phyloP scores from a whole-genome alignment of 73 alveolate species.

The Paramecium tetraurelia region DNA sequence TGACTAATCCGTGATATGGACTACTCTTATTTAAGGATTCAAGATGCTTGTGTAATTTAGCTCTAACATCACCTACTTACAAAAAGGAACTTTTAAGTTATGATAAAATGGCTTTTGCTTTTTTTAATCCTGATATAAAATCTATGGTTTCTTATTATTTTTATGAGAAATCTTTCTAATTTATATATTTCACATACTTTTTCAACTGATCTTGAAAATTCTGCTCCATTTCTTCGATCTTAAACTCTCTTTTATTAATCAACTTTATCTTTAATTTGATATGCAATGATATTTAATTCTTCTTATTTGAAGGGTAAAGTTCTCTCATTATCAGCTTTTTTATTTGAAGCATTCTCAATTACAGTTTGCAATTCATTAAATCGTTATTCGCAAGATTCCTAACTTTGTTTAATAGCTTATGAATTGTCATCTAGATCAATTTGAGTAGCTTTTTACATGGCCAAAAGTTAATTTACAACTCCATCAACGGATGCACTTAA shows the following conservation, averaged over 20 bases:
- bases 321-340: constrained; percentile 46
- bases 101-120: constrained; percentile 22
- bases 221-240: neutral
- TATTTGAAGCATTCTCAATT: neutral
- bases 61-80: constrained; percentile 2
- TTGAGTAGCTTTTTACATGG: constrained; percentile 6
- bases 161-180: neutral
- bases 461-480: neutral
- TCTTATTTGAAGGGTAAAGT: constrained; percentile 24
- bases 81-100: constrained; percentile 29
- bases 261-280: neutral
- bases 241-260: neutral
- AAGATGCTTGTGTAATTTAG: neutral
- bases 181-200: neutral
- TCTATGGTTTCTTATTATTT: neutral
- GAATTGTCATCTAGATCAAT: neutral
- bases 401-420: neutral
- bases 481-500: constrained; percentile 3
- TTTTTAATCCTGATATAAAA: constrained; percentile 23
- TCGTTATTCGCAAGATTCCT: neutral
- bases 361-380: neutral
- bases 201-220: neutral
- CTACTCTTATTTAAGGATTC: neutral
- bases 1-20: constrained; percentile 4
- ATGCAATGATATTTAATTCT: neutral